phyloP scores from a whole-genome alignment of 1,284 basidiomycete genomes.

The Cystobasidiaceae sp. region DNA sequence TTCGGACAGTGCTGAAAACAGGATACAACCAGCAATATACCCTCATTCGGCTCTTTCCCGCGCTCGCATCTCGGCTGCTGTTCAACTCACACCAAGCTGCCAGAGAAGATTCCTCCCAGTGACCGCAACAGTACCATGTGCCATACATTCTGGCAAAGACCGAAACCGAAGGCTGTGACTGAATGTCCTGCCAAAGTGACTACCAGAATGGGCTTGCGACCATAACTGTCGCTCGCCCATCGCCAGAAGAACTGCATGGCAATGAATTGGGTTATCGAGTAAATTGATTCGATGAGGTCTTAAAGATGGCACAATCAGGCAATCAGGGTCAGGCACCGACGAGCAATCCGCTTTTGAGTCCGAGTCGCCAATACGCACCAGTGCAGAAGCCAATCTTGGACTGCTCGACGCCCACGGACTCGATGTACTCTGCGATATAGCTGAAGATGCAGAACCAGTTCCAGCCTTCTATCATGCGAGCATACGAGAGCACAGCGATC shows the following conservation, averaged over 20 bases:
- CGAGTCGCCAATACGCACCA: no score
- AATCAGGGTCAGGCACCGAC: no score
- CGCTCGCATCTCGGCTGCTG: no score
- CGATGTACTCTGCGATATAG: no score
- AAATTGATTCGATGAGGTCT: conserved; percentile 12
- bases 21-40: no score
- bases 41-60: no score
- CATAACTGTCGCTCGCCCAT: neutral
- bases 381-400: no score
- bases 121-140: conserved; percentile 1
- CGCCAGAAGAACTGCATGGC: conserved; percentile 7
- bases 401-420: no score
- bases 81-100: neutral
- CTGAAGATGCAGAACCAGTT: neutral
- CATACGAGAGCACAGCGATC: neutral
- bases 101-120: neutral
- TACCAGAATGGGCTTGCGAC: neutral
- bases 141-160: neutral
- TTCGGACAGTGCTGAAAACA: conserved; percentile 11
- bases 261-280: neutral
- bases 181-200: neutral
- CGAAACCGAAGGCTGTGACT: neutral
- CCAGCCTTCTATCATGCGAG: neutral
- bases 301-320: no score
- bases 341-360: no score